These are phyloP conservation scores for Lathyrus oleraceus DNA, from an alignment of 306 rosid genomes.

Conservation along the genomic window DNA sequence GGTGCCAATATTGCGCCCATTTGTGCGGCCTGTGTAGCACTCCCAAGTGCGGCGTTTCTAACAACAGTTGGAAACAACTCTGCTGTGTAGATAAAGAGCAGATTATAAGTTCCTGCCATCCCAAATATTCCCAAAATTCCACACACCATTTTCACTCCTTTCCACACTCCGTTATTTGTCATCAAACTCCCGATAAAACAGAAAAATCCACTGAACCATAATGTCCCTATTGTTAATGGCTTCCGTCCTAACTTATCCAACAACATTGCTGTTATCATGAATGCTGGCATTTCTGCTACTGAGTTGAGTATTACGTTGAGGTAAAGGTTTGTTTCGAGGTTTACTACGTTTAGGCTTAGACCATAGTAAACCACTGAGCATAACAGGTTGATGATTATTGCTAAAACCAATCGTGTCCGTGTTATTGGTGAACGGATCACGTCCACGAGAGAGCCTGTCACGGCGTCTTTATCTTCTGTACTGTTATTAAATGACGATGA, in stretches of 20 bases:
- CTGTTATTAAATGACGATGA: neutral
- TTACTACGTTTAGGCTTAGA: constrained; percentile 71
- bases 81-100: constrained; percentile 71
- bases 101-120: constrained; percentile 86
- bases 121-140: constrained; percentile 87
- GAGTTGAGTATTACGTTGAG: constrained; percentile 67
- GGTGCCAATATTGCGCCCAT: constrained; percentile 94
- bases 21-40: constrained; percentile 74
- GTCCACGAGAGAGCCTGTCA: constrained; percentile 61
- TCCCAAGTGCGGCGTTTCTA: constrained; percentile 80
- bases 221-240: constrained; percentile 64
- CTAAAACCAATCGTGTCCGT: constrained; percentile 59
- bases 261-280: constrained; percentile 62
- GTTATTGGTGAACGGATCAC: constrained; percentile 63
- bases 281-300: constrained; percentile 89
- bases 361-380: constrained; percentile 85
- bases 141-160: constrained; percentile 57
- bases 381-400: constrained; percentile 56
- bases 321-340: constrained; percentile 72
- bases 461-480: constrained; percentile 37
- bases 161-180: constrained; percentile 53
- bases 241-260: constrained; percentile 60
- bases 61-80: constrained; percentile 94
- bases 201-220: constrained; percentile 81
- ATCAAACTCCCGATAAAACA: constrained; percentile 61